Base-by-base conservation (phyloP, 202 grass and related monocot genomes). In the Cymbopogon flexuosus region DNA sequence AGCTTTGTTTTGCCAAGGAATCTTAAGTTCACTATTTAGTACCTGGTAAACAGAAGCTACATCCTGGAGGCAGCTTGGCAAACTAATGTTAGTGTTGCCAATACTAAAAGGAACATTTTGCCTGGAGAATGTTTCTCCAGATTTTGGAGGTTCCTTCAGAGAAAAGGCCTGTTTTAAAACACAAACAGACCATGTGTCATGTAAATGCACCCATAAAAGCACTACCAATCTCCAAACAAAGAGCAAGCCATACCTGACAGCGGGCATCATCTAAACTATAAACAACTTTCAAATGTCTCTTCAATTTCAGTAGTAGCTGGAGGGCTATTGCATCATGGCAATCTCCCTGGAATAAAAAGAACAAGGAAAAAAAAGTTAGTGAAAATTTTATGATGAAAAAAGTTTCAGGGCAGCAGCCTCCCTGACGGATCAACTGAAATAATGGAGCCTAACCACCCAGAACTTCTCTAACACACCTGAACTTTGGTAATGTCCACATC, bases 241-340 rank as follows among this genome's bases (percentile, higher is more conserved):
- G 19, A 71, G 59, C 45, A 47, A 73, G 33, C 33, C 79, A 62
- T 75, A 99, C 92, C 90, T 99, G 96, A 87, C 92, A 99, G 7
- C 88, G 88, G 43, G 90, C 90, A 70, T 99, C 92, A 42, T 85
- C 93, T 79, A 99, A 76, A 85, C 88, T 84, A 79, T 93, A 99
- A 37, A 93, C 82, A 72, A 91, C 83, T 91, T 99, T 99, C 82
- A 99, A 78, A 91, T 99, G 90, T 73, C 96, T 93, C 87, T 99
- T 99, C 85, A 99, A 46, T 87, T 93, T 99, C 52, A 98, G 80
- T 11, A 98, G 95, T 64, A 99, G 90, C 83, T 96, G 92, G 40
- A 99, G 59, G 77, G 96, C 92, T 78, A 96, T 87, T 58, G 92
- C 87, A 40, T 87, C 85, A 85, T 88, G 88, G 83, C 92, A 93